These are phyloP conservation scores for Aspergillus biplanus DNA, from an alignment of 495 filamentous ascomycete genomes.

Conservation along the genomic window DNA sequence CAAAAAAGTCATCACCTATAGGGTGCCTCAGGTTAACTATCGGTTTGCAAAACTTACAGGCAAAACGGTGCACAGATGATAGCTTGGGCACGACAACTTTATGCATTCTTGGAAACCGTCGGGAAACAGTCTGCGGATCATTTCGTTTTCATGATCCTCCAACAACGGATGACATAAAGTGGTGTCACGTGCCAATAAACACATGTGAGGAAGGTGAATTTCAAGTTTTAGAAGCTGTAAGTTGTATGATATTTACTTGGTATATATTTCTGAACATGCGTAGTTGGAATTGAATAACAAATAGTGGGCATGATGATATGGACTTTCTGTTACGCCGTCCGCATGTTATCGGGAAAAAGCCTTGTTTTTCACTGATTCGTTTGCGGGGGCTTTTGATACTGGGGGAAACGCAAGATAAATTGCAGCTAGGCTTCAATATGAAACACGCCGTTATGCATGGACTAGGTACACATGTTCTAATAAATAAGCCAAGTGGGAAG, in stretches of 20 bases:
- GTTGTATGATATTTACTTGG: too few species aligned
- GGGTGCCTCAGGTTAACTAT: not conserved
- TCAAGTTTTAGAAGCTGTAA: too few species aligned
- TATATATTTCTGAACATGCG: too few species aligned
- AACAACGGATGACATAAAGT: not conserved
- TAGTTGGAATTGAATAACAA: too few species aligned
- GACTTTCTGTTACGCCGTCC: too few species aligned
- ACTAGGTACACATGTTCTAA: slow-evolving; percentile 45
- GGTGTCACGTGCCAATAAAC: slow-evolving; percentile 1
- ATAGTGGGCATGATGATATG: too few species aligned
- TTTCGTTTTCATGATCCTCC: not conserved
- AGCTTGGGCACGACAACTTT: slow-evolving; percentile 49
- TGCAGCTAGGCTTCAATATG: slow-evolving; percentile 31
- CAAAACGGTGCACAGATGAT: slow-evolving; percentile 60
- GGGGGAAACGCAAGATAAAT: slow-evolving; percentile 14
- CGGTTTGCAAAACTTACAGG: slow-evolving; percentile 54
- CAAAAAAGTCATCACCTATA: slow-evolving; percentile 3
- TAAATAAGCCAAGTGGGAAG: slow-evolving; percentile 27
- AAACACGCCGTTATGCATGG: slow-evolving; percentile 43
- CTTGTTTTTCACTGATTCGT: too few species aligned
- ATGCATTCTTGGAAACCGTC: slow-evolving; percentile 37
- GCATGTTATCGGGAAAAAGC: too few species aligned
- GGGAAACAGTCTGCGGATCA: not conserved
- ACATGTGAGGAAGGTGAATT: too few species aligned
- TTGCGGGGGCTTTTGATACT: not conserved